These are phyloP conservation scores for Rhododendron mucronatum DNA, from an alignment of 148 eudicot genomes.

Conservation along the genomic window DNA sequence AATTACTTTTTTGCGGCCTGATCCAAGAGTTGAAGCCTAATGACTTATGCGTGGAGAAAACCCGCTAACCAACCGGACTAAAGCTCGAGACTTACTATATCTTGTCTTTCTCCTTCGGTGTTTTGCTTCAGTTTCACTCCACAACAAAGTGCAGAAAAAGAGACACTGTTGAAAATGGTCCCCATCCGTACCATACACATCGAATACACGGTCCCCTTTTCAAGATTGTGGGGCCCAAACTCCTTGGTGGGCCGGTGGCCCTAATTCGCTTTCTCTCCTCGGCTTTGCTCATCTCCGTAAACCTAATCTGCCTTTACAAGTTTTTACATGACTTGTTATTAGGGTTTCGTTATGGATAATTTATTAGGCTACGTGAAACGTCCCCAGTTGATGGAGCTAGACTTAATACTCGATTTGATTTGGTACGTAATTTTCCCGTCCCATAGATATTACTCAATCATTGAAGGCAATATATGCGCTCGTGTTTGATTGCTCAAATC, in stretches of 20 bases:
- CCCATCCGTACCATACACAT: not conserved
- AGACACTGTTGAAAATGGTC: not conserved
- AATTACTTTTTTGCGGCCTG: no score
- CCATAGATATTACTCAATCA: not conserved
- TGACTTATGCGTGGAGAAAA: no score
- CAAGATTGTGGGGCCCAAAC: not conserved
- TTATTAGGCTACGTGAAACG: not conserved
- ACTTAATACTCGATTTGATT: not conserved
- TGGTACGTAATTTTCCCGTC: not conserved
- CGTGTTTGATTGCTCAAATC: not conserved
- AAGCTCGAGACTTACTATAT: no score
- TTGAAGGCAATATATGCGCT: not conserved
- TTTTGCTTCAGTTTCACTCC: conserved; percentile 16
- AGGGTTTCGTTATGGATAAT: no score
- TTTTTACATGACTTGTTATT: no score
- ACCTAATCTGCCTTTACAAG: not conserved
- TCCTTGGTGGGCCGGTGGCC: not conserved
- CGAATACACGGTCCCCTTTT: not conserved
- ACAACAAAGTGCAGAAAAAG: not conserved
- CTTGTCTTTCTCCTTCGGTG: not conserved
- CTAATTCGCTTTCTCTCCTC: not conserved
- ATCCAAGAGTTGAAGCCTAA: no score
- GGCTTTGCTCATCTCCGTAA: not conserved
- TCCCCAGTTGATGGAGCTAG: not conserved
- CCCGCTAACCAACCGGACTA: not conserved